phyloP scores from a whole-genome alignment of 495 filamentous ascomycete genomes.

The Penicillium desertorum region DNA sequence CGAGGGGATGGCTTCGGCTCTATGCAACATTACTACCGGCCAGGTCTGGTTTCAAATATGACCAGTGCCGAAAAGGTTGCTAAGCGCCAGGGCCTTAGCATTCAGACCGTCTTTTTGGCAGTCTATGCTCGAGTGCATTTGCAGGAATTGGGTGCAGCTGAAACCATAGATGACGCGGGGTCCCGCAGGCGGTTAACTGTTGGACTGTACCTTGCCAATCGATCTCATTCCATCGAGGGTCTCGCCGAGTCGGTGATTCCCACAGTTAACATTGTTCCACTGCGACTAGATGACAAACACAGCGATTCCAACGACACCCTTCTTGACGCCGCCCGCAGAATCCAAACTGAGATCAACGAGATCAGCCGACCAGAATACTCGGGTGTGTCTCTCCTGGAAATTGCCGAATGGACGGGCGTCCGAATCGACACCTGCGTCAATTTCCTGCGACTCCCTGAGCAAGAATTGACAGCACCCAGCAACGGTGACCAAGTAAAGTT shows the following conservation, averaged over 20 bases:
- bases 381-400: constrained; percentile 34
- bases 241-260: constrained; percentile 31
- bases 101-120: constrained; percentile 38
- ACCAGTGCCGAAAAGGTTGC: constrained; percentile 29
- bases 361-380: constrained; percentile 35
- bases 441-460: constrained; percentile 36
- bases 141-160: constrained; percentile 9
- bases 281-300: constrained; percentile 29
- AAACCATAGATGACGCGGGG: constrained; percentile 6
- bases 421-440: constrained; percentile 37
- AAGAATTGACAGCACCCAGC: constrained; percentile 11
- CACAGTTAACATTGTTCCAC: constrained; percentile 39
- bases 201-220: constrained; percentile 41
- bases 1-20: constrained; percentile 17
- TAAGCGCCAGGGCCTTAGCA: constrained; percentile 30
- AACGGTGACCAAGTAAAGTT: constrained; percentile 6
- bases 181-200: constrained; percentile 18
- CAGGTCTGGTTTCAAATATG: constrained; percentile 31
- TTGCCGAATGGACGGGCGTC: constrained; percentile 40
- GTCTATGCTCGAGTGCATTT: constrained; percentile 35
- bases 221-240: constrained; percentile 30
- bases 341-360: constrained; percentile 34
- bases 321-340: constrained; percentile 25
- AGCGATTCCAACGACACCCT: constrained; percentile 18
- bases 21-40: constrained; percentile 32